phyloP scores from a whole-genome alignment of 305 asterid species.

The Withania somnifera region DNA sequence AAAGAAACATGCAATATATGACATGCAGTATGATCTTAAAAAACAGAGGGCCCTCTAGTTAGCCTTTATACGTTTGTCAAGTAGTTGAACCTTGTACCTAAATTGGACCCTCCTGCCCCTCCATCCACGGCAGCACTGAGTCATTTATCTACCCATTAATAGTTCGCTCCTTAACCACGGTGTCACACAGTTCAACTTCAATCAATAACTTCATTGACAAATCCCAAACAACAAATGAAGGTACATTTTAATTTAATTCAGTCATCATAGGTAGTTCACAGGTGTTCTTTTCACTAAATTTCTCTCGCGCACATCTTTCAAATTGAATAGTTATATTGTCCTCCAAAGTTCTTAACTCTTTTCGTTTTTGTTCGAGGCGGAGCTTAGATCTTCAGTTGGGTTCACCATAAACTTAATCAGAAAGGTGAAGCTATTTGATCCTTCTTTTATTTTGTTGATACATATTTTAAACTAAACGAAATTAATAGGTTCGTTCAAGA shows the following conservation, averaged over 20 bases:
- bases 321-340: too few relatives aligned
- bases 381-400: constrained; percentile 67
- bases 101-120: not conserved
- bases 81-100: not conserved
- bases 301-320: not conserved
- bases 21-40: not conserved
- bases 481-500: not conserved
- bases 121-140: not conserved
- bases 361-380: not conserved
- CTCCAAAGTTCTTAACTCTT: not conserved
- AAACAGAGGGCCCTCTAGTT: not conserved
- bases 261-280: not conserved
- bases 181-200: constrained; percentile 19
- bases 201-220: constrained; percentile 4
- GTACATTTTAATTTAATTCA: constrained; percentile 7
- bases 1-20: not conserved
- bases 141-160: not conserved
- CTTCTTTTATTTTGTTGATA: not conserved
- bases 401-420: constrained; percentile 45
- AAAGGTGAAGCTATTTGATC: constrained; percentile 32
- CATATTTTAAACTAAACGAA: not conserved
- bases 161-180: not conserved
- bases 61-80: not conserved
- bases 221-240: constrained; percentile 20
- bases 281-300: not conserved